Evolutionary conservation across 306 rosid species (phyloP), one percentile per base, ranked within the genome.

Genomic region (Glycine latifolia): DNA sequence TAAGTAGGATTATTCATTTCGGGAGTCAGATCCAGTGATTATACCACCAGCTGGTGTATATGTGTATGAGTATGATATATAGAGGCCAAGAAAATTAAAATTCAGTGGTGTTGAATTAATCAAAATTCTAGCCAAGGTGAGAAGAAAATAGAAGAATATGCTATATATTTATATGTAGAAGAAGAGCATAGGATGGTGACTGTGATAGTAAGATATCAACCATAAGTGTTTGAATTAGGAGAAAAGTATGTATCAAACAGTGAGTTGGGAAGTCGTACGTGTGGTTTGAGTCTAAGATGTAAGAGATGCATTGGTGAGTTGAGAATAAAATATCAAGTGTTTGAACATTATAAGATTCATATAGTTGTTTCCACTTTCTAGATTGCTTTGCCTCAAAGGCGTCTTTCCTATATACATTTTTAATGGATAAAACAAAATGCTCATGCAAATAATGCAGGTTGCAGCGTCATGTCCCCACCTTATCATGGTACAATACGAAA

Each of bases 11-110:
- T 4, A 61, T 71, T 41, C 83, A 78, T 72, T 78, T 78, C 86
- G 56, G 65, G 80, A 83, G 76, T 78, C 2, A 83, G 71, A 47
- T 53, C 86, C 86, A 78, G 86, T 78, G 81, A 76, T 33, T 78
- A 83, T 58, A 76, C 71, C 59, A 78, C 58, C 44, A 72, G 65
- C 77, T 20, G 6, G 3, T 1, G 31, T 26, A 26, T 26, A 26
- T 26, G 31, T 26, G 31, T 26, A 26, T 26, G 2, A 26, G 31
- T 26, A 26, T 26, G 31, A 26, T 26, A 20, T 20, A 26, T 26
- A 26, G 31, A 26, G 31, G 13, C 15, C 60, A 67, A 55, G 70
- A 66, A 17, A 68, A 46, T 5, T 16, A 17, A 50, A 56, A 56
- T 8, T 2, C 8, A 16, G 43, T 52, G 4, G 8, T n/a, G 81